These are phyloP conservation scores for Penicillium goetzii DNA, from an alignment of 495 filamentous ascomycete species.

Conservation along the genomic window DNA sequence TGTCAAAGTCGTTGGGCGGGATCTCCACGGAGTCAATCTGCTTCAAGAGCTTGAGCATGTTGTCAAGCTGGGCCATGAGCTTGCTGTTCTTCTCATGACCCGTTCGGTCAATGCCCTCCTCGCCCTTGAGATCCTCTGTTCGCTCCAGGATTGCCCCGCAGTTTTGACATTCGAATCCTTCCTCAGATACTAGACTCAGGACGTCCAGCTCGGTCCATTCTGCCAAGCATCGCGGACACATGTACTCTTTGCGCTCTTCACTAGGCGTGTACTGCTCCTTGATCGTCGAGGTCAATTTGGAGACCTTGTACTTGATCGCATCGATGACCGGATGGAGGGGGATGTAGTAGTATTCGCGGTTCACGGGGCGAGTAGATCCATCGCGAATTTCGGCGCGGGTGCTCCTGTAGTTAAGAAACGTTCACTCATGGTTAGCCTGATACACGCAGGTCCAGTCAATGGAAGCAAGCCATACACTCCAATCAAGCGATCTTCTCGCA, in stretches of 20 bases:
- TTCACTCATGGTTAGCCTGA: constrained; percentile 13
- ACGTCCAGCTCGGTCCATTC: constrained; percentile 89
- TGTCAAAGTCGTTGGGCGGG: constrained; percentile 85
- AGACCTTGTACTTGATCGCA: constrained; percentile 93
- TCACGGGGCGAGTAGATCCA: constrained; percentile 77
- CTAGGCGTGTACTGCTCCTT: constrained; percentile 77
- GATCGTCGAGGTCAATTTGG: constrained; percentile 79
- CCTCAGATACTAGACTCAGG: constrained; percentile 62
- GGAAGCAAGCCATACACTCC: constrained; percentile 61
- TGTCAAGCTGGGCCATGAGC: constrained; percentile 83
- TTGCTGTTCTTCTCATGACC: constrained; percentile 90
- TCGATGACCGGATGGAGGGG: constrained; percentile 93
- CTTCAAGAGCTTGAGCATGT: constrained; percentile 81
- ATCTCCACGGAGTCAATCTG: constrained; percentile 82
- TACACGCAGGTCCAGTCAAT: background rate
- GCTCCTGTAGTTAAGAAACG: constrained; percentile 54
- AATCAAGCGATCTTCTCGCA: constrained; percentile 85
- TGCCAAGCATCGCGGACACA: constrained; percentile 75
- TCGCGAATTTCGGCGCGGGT: constrained; percentile 78
- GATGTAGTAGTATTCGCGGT: constrained; percentile 94
- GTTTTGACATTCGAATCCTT: constrained; percentile 81
- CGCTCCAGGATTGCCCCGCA: constrained; percentile 71
- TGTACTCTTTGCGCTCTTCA: constrained; percentile 87
- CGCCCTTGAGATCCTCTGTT: constrained; percentile 66
- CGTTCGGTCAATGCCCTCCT: constrained; percentile 53